Evolutionary conservation across 2,329 filamentous ascomycete species (phyloP).

Genomic region (Penicillium rolfsii): DNA sequence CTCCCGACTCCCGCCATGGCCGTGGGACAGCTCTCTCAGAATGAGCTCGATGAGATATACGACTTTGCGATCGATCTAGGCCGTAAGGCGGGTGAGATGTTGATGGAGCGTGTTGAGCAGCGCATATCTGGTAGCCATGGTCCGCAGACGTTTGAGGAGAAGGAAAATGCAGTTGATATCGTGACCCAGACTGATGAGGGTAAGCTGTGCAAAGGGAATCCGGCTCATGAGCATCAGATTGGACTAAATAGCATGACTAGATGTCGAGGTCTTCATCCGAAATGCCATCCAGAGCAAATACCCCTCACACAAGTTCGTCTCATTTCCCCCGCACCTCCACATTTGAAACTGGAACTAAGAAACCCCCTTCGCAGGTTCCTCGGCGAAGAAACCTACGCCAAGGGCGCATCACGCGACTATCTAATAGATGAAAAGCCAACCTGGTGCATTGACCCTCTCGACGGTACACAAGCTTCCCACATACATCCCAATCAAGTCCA

Average conservation of each 20-base stretch:
- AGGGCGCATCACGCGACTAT: conserved; percentile 68
- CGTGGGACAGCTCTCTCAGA: conserved; percentile 27
- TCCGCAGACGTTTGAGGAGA: conserved; percentile 59
- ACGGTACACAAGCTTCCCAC: conserved; percentile 52
- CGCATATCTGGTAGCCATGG: conserved; percentile 52
- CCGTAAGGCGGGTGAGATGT: conserved; percentile 68
- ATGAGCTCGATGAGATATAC: conserved; percentile 67
- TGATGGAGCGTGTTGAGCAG: conserved; percentile 65
- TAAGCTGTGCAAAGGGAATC: conserved; percentile 36
- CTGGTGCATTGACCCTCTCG: conserved; percentile 77
- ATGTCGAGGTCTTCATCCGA: conserved; percentile 73
- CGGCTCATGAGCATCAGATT: background rate
- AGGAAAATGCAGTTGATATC: conserved; percentile 75
- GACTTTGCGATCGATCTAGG: conserved; percentile 71
- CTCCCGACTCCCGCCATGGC: conserved; percentile 26
- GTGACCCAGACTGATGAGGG: conserved; percentile 77
- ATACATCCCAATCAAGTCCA: too few relatives aligned
- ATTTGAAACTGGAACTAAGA: background rate
- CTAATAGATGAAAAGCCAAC: conserved; percentile 67
- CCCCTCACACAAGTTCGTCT: conserved; percentile 65
- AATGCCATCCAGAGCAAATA: conserved; percentile 62
- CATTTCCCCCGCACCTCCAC: too few relatives aligned
- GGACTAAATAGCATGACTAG: conserved; percentile 45
- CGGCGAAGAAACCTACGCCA: conserved; percentile 76
- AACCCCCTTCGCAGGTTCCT: conserved; percentile 60